These are phyloP conservation scores for Sporothrix sp. DNA, from an alignment of 2,329 filamentous ascomycete species.

Conservation along the genomic window DNA sequence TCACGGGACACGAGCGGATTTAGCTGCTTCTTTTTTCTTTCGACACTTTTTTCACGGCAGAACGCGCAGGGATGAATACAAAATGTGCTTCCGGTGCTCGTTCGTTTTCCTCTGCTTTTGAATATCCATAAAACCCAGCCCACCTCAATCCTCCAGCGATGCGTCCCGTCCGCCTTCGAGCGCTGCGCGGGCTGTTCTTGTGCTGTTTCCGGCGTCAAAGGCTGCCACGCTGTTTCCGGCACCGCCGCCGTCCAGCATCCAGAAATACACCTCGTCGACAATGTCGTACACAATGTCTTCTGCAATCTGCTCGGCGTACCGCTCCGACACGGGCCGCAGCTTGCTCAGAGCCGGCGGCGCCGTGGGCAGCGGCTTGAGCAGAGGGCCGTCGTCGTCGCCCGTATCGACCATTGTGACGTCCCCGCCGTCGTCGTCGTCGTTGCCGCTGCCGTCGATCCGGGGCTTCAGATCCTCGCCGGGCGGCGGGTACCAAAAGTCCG, in stretches of 20 bases:
- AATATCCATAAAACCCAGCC: background rate
- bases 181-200: background rate
- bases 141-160: constrained; percentile 11
- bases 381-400: constrained; percentile 19
- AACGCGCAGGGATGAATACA: too few species aligned
- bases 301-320: constrained; percentile 86
- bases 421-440: constrained; percentile 27
- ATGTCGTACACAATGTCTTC: constrained; percentile 92
- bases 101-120: background rate
- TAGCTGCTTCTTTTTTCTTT: background rate
- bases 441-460: constrained; percentile 35
- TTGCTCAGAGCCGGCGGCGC: constrained; percentile 15
- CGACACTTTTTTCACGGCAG: too few species aligned
- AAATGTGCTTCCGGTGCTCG: background rate
- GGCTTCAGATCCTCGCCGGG: background rate
- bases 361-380: background rate
- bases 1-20: background rate
- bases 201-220: background rate
- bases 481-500: constrained; percentile 84
- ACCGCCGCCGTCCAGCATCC: constrained; percentile 56
- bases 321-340: constrained; percentile 57
- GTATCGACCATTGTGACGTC: constrained; percentile 38
- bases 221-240: constrained; percentile 33
- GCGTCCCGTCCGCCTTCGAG: constrained; percentile 9
- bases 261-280: constrained; percentile 89